A percentile compares a stretch with the other conserved stretches of the same genome.
These are phyloP conservation scores for Peterozyma xylosa DNA, from an alignment of 805 yeast species.

Conservation along the genomic window DNA sequence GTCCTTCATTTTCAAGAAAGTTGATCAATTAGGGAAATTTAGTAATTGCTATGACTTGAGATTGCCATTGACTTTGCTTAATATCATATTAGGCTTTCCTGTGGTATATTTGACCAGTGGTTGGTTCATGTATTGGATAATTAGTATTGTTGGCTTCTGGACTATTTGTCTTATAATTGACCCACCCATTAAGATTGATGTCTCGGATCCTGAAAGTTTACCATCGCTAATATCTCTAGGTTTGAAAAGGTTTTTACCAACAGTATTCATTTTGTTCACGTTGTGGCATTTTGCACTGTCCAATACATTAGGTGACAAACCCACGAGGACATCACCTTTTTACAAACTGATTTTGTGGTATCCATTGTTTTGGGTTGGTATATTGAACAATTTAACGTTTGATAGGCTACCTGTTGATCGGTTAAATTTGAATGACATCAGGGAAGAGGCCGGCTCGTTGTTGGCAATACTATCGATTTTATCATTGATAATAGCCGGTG, in stretches of 20 bases:
- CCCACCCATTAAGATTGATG: constrained; percentile 62
- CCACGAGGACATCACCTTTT: constrained; percentile 24
- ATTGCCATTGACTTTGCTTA: constrained; percentile 43
- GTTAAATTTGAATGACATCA: constrained; percentile 62
- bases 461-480: constrained; percentile 51
- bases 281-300: constrained; percentile 54
- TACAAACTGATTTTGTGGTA: constrained; percentile 56
- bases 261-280: constrained; percentile 61
- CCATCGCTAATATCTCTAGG: constrained; percentile 65
- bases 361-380: constrained; percentile 77
- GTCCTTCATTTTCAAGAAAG: constrained; percentile 48
- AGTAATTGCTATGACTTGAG: constrained; percentile 69
- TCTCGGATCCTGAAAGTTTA: constrained; percentile 41
- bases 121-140: constrained; percentile 51
- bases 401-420: constrained; percentile 87
- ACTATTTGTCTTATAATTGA: constrained; percentile 68
- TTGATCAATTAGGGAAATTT: constrained; percentile 22
- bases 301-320: constrained; percentile 34
- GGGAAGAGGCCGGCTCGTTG: constrained; percentile 70
- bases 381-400: constrained; percentile 79
- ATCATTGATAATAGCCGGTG: constrained; percentile 41
- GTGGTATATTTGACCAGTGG: constrained; percentile 44
- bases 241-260: constrained; percentile 67
- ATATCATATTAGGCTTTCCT: constrained; percentile 56
- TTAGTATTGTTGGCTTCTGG: constrained; percentile 71